A percentile compares a stretch with the other conserved stretches of the same genome.
Conservation (phyloP, 2,329 filamentous ascomycete genomes). For the Lasiodiplodia sp. region DNA sequence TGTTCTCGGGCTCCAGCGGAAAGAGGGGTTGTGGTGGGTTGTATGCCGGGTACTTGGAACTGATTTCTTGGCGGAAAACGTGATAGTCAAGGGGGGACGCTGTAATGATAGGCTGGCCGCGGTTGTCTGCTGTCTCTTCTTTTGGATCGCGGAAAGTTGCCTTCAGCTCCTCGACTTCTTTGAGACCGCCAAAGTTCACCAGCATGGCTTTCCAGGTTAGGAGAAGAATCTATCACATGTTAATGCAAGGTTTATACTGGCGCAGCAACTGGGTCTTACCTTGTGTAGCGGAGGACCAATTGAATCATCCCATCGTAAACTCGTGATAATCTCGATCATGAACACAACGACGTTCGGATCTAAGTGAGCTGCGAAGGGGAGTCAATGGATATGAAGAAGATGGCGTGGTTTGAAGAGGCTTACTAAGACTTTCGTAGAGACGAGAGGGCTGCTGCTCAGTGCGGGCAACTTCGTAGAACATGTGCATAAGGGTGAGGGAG, state of each 20-base stretch:
- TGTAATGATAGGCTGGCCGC: slow-evolving; percentile 80
- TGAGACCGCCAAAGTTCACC: slow-evolving; percentile 80
- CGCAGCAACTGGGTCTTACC: background rate
- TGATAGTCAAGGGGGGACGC: slow-evolving; percentile 97
- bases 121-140: slow-evolving; percentile 62
- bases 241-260: background rate
- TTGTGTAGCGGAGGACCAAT: slow-evolving; percentile 63
- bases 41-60: slow-evolving; percentile 96
- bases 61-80: slow-evolving; percentile 93
- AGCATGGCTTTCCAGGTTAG: slow-evolving; percentile 92
- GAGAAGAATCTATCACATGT: slow-evolving; percentile 68
- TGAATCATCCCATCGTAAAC: slow-evolving; percentile 64
- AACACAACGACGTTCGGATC: slow-evolving; percentile 74
- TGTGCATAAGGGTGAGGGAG: slow-evolving; percentile 56
- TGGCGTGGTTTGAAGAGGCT: slow-evolving; percentile 29
- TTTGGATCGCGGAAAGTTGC: slow-evolving; percentile 67
- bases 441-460: slow-evolving; percentile 56
- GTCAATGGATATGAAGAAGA: background rate
- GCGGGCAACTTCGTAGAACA: slow-evolving; percentile 56
- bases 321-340: slow-evolving; percentile 67
- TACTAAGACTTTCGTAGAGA: slow-evolving; percentile 52
- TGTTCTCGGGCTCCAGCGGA: slow-evolving; percentile 87
- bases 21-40: slow-evolving; percentile 84
- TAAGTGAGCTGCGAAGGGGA: slow-evolving; percentile 47
- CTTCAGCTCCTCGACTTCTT: slow-evolving; percentile 78